Conservation (phyloP, 129 eudicot genomes). For the Lonicera japonica region DNA sequence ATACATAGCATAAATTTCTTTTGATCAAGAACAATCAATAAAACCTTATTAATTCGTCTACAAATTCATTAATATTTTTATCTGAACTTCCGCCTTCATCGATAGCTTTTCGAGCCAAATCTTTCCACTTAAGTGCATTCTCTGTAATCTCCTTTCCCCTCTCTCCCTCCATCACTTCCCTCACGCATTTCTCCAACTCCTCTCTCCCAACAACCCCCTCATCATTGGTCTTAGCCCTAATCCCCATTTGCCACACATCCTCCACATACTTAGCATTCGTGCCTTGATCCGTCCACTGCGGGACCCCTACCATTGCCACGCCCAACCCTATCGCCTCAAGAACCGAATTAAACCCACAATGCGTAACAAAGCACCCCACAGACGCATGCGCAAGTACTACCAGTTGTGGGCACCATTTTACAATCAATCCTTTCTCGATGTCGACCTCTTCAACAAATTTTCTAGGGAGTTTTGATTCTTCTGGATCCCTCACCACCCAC, state of each 20-base stretch:
- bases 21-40: too few relatives aligned
- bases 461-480: not conserved
- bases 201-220: slow-evolving; percentile 8
- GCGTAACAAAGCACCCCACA: slow-evolving; percentile 22
- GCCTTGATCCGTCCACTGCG: slow-evolving; percentile 18
- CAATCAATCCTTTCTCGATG: slow-evolving; percentile 14
- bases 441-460: slow-evolving; percentile 1
- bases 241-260: slow-evolving; percentile 14
- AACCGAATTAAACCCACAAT: slow-evolving; percentile 25
- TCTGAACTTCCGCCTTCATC: slow-evolving; percentile 1
- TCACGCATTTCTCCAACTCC: slow-evolving; percentile 14
- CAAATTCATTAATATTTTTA: not conserved
- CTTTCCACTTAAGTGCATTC: not conserved
- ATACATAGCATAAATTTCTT: too few relatives aligned
- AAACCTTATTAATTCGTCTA: slow-evolving; percentile 7
- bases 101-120: not conserved
- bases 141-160: slow-evolving; percentile 4
- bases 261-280: slow-evolving; percentile 15
- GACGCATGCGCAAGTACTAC: slow-evolving; percentile 15
- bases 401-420: slow-evolving; percentile 22
- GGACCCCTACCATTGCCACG: slow-evolving; percentile 18
- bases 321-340: slow-evolving; percentile 14
- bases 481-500: slow-evolving; percentile 15
- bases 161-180: slow-evolving; percentile 8
- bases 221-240: not conserved